Conservation (phyloP, 2,329 filamentous ascomycete species). For the Colletotrichum lini region DNA sequence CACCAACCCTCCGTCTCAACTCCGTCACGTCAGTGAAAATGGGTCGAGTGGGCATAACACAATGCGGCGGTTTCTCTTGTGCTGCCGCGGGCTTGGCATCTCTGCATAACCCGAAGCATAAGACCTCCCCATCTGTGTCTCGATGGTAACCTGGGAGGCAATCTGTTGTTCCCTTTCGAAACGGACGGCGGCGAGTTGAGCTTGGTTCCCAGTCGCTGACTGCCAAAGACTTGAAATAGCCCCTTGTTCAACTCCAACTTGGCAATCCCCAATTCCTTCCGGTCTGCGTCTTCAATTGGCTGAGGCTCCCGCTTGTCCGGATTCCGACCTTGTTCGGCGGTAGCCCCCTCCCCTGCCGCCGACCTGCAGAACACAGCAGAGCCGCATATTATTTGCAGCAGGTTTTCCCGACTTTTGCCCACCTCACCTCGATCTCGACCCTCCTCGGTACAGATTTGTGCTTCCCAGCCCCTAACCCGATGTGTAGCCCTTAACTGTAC, state of each 20-base stretch:
- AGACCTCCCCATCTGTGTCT: not conserved
- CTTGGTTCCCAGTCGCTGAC: not conserved
- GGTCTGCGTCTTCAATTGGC: conserved; percentile 12
- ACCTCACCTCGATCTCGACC: not conserved
- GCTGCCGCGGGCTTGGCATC: conserved; percentile 10
- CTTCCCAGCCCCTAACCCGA: not conserved
- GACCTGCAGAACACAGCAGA: conserved; percentile 22
- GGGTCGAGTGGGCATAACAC: not conserved
- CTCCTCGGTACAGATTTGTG: not conserved
- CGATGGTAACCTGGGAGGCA: conserved; percentile 1
- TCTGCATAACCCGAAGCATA: not conserved
- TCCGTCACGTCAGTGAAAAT: conserved; percentile 5
- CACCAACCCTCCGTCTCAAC: conserved; percentile 16
- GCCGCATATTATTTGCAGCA: conserved; percentile 26
- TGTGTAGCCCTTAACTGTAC: not conserved
- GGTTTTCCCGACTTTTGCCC: conserved; percentile 19
- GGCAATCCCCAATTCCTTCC: not conserved
- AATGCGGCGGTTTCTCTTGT: conserved; percentile 3
- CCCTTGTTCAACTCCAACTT: conserved; percentile 6
- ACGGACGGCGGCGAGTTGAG: not conserved
- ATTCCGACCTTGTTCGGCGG: not conserved
- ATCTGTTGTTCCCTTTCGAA: not conserved
- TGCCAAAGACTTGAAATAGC: not conserved
- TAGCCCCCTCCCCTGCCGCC: conserved; percentile 18
- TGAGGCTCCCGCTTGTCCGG: not conserved